Base-by-base conservation (phyloP, 2,329 filamentous ascomycete species). In the Pseudogymnoascus sp. region DNA sequence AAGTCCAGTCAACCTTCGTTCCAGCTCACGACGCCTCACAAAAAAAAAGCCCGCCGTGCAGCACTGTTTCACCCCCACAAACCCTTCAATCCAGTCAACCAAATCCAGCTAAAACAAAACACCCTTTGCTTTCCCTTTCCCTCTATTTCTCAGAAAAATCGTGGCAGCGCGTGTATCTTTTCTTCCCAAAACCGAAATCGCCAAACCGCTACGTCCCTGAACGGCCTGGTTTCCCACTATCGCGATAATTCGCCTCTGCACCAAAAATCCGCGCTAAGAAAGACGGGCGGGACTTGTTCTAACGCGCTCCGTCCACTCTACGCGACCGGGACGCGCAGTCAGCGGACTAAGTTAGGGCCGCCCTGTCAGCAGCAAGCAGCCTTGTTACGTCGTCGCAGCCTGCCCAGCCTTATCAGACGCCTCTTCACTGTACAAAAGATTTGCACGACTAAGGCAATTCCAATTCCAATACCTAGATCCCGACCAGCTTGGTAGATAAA, bases 271-370 rank as follows among this genome's bases (percentile, higher is more conserved):
- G 12, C 56, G 56, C 56, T 40, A 60, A 60, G 4, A n/a, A 24
- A 38, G 7, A 8, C 28, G 3, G 7, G 8, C 28, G 8, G 33
- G 5, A 2, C 56, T 3, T 31, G 7, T 22, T 22, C 33, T 60
- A 40, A 60, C 56, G 56, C 31, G 56, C 31, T 37, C 2, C 19
- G n/a, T 11, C 56, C 56, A 60, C 56, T 60, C 37, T 60, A 60
- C 56, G 56, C 56, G 56, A 60, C 31, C 33, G 19, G 16, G 33
- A 60, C 56, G 37, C 56, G 56, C 56, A 60, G 56, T 60, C 56
- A 60, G 56, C 56, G 56, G 56, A 60, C 46, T 53, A 53, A 31
- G 46, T 53, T 53, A 53, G 26, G 46, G 46, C 46, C 46, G 46
- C 5, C 24, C 12, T n/a, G 10, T 28, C 24, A 11, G 22, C 22